phyloP scores from a whole-genome alignment of 163 green algal species.

The Trebouxia gelatinosa region DNA sequence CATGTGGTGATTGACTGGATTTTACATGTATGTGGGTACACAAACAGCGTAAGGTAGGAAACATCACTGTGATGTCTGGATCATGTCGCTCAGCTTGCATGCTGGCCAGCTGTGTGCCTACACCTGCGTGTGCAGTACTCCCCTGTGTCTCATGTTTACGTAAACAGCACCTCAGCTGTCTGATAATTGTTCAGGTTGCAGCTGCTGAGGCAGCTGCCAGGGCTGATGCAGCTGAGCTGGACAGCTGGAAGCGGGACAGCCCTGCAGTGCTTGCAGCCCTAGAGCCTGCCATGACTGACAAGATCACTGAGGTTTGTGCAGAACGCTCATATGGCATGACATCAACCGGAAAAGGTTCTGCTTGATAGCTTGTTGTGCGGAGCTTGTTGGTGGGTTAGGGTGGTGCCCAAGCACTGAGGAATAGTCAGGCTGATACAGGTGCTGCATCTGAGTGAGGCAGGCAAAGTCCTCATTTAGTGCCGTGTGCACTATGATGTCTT shows the following conservation, averaged over 20 bases:
- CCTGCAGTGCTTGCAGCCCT: neutral
- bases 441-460: neutral
- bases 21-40: neutral
- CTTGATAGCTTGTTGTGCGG: neutral
- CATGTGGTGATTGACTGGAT: neutral
- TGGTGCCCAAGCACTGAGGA: no score
- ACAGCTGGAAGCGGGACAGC: neutral
- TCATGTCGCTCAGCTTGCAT: neutral
- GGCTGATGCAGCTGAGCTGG: constrained; percentile 20
- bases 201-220: constrained; percentile 9
- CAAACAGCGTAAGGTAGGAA: neutral
- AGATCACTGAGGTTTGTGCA: constrained; percentile 20
- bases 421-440: no score
- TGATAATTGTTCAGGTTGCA: neutral
- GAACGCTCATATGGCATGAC: neutral
- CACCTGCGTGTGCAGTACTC: neutral
- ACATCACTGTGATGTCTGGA: neutral
- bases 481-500: no score
- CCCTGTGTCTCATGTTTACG: neutral
- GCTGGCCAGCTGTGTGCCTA: neutral
- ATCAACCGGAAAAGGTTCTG: neutral
- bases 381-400: neutral
- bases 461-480: neutral
- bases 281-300: neutral
- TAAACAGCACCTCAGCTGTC: neutral